Evolutionary conservation across 2,329 filamentous ascomycete species (phyloP), one percentile per base, ranked within the genome.

Genomic region (Huntiella bhutanensis): DNA sequence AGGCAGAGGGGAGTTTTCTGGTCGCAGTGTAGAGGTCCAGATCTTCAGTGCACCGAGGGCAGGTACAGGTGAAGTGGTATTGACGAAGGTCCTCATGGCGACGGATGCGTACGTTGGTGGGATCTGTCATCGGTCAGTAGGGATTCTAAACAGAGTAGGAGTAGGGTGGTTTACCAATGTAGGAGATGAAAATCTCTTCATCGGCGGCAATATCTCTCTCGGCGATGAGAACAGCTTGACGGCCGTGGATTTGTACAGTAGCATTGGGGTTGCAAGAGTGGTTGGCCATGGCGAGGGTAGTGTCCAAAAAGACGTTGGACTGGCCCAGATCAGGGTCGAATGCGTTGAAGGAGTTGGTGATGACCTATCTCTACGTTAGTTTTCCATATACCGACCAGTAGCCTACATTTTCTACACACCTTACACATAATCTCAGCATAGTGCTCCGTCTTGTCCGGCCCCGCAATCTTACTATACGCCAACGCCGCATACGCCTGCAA

Each of bases 261-360:
- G 74, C 71, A 52, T 76, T 78, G 3, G 75, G 75, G 2, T 68
- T 56, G 51, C 75, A 80, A 0, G 73, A 74, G 55, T 80, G 75
- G 51, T 80, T 79, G 16, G 66, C 65, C 67, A 77, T 74, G 49
- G 73, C 69, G 37, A 76, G 60, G 3, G 57, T 64, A 1, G 70
- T 63, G 51, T 76, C 69, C 34, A 78, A 59, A 51, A 73, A 77
- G 28, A 75, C 61, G 17, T 72, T 73, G 1, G 67, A 62, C 46
- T 69, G 62, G 1, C 64, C 68, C 5, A 69, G 56, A 53, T 77
- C 71, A 2, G 60, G 56, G 45, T 77, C 71, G 19, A 63, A 62
- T 45, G 70, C 62, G 53, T 73, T 71, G 55, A 79, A 79, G 3
- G 72, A 65, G 57, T 80, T 80, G 34, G 73, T 73, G 55, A 74